Percentiles rank a stretch among this genome's conserved stretches.
phyloP scores from a whole-genome alignment of 176 grass and related monocot species.

The Themeda triandra region DNA sequence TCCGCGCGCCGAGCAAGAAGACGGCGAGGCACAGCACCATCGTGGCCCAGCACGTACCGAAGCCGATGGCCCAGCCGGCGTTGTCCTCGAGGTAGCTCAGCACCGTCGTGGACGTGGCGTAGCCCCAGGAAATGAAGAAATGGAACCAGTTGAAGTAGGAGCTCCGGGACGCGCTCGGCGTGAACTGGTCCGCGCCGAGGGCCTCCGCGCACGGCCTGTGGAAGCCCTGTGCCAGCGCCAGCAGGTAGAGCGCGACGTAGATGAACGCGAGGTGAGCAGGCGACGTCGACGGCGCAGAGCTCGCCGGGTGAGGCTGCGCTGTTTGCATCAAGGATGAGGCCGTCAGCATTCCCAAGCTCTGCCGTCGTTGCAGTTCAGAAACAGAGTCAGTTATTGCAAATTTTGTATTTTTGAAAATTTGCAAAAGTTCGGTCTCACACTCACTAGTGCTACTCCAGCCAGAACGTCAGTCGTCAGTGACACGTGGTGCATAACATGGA shows the following conservation, averaged over 20 bases:
- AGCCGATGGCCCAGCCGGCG: slow-evolving; percentile 55
- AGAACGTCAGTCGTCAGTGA: too few relatives aligned
- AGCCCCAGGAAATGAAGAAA: slow-evolving; percentile 52
- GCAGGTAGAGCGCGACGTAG: slow-evolving; percentile 58
- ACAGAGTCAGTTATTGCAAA: neutral
- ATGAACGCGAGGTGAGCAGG: neutral
- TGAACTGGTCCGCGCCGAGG: slow-evolving; percentile 72
- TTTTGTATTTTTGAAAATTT: too few relatives aligned
- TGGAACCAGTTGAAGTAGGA: slow-evolving; percentile 87
- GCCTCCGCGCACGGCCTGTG: slow-evolving; percentile 58
- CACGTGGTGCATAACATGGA: too few relatives aligned
- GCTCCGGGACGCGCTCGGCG: slow-evolving; percentile 29
- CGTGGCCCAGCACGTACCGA: slow-evolving; percentile 45
- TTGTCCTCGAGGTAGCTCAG: slow-evolving; percentile 67
- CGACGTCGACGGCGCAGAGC: neutral
- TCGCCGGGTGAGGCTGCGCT: neutral
- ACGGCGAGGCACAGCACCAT: slow-evolving; percentile 34
- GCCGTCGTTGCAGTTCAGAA: neutral
- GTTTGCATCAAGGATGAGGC: slow-evolving; percentile 32
- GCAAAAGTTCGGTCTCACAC: too few relatives aligned
- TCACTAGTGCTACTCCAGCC: too few relatives aligned
- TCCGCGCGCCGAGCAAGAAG: slow-evolving; percentile 40
- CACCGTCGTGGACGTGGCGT: neutral
- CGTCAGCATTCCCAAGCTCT: slow-evolving; percentile 67
- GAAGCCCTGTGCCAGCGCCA: slow-evolving; percentile 60